These are phyloP conservation scores for Fusarium albosuccineum DNA, from an alignment of 2,329 filamentous ascomycete genomes.

Conservation along the genomic window DNA sequence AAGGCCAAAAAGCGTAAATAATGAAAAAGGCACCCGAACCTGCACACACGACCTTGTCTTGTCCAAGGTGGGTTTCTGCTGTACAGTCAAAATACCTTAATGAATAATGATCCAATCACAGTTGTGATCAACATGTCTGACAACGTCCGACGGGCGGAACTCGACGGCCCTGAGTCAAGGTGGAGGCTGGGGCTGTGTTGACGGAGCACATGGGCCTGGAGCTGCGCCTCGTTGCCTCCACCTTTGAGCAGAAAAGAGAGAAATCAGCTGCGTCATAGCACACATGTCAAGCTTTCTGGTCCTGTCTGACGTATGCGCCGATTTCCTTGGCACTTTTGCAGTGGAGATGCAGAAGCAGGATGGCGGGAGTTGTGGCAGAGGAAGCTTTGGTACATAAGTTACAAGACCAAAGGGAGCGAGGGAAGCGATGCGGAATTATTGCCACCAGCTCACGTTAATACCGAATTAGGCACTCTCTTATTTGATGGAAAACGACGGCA, in stretches of 20 bases:
- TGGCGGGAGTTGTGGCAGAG: background rate
- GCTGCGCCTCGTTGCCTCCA: slow-evolving; percentile 11
- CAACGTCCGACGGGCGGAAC: background rate
- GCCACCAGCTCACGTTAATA: too few relatives aligned
- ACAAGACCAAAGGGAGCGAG: too few relatives aligned
- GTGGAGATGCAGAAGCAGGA: background rate
- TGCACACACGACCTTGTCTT: background rate
- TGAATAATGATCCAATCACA: background rate
- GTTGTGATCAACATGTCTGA: background rate
- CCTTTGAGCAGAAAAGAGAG: background rate
- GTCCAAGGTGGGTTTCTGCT: background rate
- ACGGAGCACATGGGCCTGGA: background rate
- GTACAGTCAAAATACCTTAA: background rate
- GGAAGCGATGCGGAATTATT: too few relatives aligned
- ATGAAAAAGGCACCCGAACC: too few relatives aligned
- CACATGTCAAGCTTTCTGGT: slow-evolving; percentile 9
- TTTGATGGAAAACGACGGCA: too few relatives aligned
- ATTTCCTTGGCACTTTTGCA: background rate
- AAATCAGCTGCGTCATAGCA: background rate
- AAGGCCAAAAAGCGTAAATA: too few relatives aligned
- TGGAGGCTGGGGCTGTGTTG: slow-evolving; percentile 13
- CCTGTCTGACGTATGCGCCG: slow-evolving; percentile 18
- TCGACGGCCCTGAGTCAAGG: background rate
- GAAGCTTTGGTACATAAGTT: background rate
- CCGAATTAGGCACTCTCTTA: too few relatives aligned